phyloP scores from a whole-genome alignment of 345 rosid species.

The Gossypium anomalum region DNA sequence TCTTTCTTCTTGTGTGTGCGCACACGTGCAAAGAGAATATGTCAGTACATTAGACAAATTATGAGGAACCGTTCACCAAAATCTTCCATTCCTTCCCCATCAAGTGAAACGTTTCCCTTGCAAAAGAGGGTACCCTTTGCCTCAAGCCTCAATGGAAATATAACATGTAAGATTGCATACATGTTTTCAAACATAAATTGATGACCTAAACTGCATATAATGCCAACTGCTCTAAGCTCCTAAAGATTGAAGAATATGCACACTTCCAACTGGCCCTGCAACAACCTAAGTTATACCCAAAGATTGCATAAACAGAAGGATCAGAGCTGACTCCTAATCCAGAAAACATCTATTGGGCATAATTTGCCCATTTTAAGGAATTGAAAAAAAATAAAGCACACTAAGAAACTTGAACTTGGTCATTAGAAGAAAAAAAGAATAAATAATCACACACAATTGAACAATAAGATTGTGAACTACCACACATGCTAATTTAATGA shows the following conservation, averaged over 20 bases:
- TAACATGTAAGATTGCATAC: background rate
- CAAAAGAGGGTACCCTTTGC: background rate
- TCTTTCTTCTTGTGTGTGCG: no score
- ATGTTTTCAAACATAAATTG: background rate
- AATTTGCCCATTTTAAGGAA: background rate
- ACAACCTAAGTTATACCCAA: background rate
- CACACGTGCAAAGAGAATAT: background rate
- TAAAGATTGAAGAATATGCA: background rate
- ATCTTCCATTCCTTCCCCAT: background rate
- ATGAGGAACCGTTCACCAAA: background rate
- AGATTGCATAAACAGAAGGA: conserved; percentile 1
- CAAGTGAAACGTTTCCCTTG: background rate
- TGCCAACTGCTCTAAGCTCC: background rate
- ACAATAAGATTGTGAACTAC: background rate
- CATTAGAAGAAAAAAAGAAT: background rate
- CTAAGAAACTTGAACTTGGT: background rate
- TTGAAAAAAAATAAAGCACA: background rate
- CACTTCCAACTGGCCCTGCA: background rate
- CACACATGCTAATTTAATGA: background rate
- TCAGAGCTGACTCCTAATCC: background rate
- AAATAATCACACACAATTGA: background rate
- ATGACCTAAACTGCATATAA: background rate
- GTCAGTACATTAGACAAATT: background rate
- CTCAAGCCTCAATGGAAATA: background rate
- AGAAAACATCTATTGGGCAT: background rate